A percentile compares a stretch with the other conserved stretches of the same genome.
phyloP scores from a whole-genome alignment of 2,329 filamentous ascomycete species.

The Xylariomycetidae sp. region DNA sequence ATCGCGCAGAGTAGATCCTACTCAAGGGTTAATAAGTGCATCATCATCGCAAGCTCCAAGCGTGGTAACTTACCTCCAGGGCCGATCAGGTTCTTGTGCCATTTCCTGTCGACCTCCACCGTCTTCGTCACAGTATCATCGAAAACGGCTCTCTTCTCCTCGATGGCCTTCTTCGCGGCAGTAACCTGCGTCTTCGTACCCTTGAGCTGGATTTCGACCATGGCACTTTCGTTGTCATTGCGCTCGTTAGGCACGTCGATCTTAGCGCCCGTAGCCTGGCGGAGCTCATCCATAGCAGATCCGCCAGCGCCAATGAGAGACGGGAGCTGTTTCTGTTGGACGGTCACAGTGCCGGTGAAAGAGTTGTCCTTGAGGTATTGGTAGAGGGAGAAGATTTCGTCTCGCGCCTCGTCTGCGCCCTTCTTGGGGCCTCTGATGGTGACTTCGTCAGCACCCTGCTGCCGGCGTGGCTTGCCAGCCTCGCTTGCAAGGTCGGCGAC shows the following conservation, averaged over 20 bases:
- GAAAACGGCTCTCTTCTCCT: conserved; percentile 80
- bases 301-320: conserved; percentile 89
- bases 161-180: conserved; percentile 82
- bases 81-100: conserved; percentile 87
- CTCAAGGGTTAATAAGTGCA: conserved; percentile 31
- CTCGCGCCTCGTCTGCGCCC: conserved; percentile 84
- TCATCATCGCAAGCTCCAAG: background rate
- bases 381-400: conserved; percentile 82
- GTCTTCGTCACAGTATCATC: conserved; percentile 83
- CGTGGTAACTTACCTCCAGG: conserved; percentile 61
- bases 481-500: conserved; percentile 65
- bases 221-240: conserved; percentile 60
- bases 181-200: conserved; percentile 88
- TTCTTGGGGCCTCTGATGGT: conserved; percentile 85
- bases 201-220: conserved; percentile 85
- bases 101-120: conserved; percentile 88
- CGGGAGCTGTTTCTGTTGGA: conserved; percentile 89
- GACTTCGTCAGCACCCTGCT: conserved; percentile 83
- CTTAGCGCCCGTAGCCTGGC: conserved; percentile 75
- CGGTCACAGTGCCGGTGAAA: conserved; percentile 68
- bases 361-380: conserved; percentile 90
- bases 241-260: conserved; percentile 85
- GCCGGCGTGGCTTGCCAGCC: conserved; percentile 53
- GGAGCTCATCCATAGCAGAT: conserved; percentile 82
- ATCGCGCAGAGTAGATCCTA: conserved; percentile 76